Conservation (phyloP, 169 alveolate genomes). For the Eimeria mitis region DNA sequence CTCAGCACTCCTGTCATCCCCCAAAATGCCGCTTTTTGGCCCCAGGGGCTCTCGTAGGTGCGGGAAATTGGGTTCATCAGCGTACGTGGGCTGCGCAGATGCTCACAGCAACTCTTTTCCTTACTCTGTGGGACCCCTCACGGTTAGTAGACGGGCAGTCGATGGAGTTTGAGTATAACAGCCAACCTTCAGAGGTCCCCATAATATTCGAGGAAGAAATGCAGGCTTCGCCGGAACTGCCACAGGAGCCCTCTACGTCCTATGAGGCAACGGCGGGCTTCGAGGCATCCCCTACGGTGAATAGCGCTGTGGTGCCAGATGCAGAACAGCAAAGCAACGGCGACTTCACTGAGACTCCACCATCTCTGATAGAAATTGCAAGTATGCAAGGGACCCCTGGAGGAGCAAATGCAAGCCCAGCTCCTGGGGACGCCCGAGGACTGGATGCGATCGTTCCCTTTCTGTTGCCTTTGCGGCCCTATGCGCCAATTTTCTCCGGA, state of each 20-base stretch:
- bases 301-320: background rate
- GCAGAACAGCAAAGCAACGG: background rate
- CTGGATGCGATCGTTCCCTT: conserved; percentile 54
- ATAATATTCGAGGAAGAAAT: background rate
- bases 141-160: background rate
- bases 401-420: background rate
- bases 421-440: background rate
- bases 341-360: background rate
- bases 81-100: background rate
- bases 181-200: conserved; percentile 13
- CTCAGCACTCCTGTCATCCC: background rate
- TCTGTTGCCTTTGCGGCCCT: conserved; percentile 40
- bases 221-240: background rate
- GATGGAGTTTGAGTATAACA: background rate
- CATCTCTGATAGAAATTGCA: background rate
- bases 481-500: conserved; percentile 16
- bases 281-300: background rate
- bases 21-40: background rate
- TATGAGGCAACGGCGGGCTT: background rate
- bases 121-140: background rate
- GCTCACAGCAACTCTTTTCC: conserved; percentile 14
- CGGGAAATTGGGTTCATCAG: background rate
- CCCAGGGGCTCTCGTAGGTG: background rate
- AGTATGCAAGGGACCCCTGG: background rate
- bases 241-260: background rate